Base-by-base conservation (phyloP, 768 basidiomycete species). In the Leccinellum rugosiceps region DNA sequence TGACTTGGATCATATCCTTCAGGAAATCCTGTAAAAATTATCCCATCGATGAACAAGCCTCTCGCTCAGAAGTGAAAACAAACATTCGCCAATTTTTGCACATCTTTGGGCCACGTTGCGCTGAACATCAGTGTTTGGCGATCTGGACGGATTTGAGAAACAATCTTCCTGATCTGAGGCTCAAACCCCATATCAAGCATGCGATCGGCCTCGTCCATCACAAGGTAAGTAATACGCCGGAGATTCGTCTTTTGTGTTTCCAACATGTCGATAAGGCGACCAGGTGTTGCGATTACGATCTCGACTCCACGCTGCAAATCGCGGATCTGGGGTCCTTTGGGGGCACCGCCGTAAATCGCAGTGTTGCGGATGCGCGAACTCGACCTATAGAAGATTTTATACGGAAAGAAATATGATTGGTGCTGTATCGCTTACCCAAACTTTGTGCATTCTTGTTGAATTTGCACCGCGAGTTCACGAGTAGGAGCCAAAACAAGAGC, bases 131-230 rank as follows among this genome's bases (percentile, higher is more conserved):
- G 82, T 1, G 97, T 99, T 71, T 99, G 97, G 67, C 97, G 85
- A 78, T 99, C 97, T 44, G 97, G 97, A 41, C 97, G 87, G 68
- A 99, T 95, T 75, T 99, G 97, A 64, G 87, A 80, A 63, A 98
- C 92, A 63, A 99, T 98, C 78, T 98, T 98, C 70, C 95, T 83
- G 71, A 99, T 98, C 74, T 99, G 97, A 53, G 97, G 97, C 77
- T 99, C 97, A 78, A 99, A 99, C 81, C 97, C 97, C 97, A 99
- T 99, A 79, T 99, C 97, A 62, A 99, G 83, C 97, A 99, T 99
- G 69, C 97, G 92, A 78, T 99, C 97, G 46, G 97, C 97, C 75
- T 99, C 97, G 69, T 99, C 97, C 87, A 99, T 92, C 70, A 99
- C 97, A 41, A 99, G 83, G 75, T 98, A 99, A 21, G 97, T 99